These are phyloP conservation scores for Triangularia setosa DNA, from an alignment of 2,329 filamentous ascomycete species.

Conservation along the genomic window DNA sequence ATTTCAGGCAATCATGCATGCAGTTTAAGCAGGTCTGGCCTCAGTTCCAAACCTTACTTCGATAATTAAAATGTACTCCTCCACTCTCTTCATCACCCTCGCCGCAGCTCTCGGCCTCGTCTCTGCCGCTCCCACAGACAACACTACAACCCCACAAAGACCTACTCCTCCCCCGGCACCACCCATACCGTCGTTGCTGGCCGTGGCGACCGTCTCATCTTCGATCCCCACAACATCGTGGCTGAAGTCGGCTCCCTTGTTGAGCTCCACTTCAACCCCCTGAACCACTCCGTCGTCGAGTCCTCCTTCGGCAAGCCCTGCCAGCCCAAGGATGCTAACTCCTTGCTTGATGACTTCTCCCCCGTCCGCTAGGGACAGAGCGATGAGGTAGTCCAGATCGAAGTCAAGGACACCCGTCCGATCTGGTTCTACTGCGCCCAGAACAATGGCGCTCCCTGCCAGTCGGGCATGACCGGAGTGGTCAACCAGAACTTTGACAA, in stretches of 20 bases:
- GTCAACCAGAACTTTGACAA: conserved; percentile 46
- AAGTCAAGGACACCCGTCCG: conserved; percentile 37
- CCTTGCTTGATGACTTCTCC: conserved; percentile 46
- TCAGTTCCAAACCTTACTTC: neutral
- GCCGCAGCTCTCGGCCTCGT: conserved; percentile 24
- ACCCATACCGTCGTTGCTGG: conserved; percentile 47
- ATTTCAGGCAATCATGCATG: too few species aligned
- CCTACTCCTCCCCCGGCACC: conserved; percentile 36
- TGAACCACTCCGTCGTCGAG: conserved; percentile 47
- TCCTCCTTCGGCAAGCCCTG: conserved; percentile 32
- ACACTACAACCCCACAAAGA: conserved; percentile 31
- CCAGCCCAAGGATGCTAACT: conserved; percentile 34
- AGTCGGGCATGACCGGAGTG: conserved; percentile 45
- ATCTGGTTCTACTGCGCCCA: conserved; percentile 46
- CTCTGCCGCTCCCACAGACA: conserved; percentile 32
- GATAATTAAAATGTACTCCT: neutral
- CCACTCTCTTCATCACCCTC: conserved; percentile 23
- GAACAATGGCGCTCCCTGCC: conserved; percentile 42
- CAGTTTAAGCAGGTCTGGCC: too few species aligned
- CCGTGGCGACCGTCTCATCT: conserved; percentile 40
- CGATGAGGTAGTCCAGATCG: conserved; percentile 42
- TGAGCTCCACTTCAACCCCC: conserved; percentile 52
- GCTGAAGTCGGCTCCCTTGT: conserved; percentile 47
- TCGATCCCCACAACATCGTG: conserved; percentile 48
- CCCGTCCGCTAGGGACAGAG: conserved; percentile 30